phyloP scores from a whole-genome alignment of 495 filamentous ascomycete species.

The Melanomma pulvis-pyrius region DNA sequence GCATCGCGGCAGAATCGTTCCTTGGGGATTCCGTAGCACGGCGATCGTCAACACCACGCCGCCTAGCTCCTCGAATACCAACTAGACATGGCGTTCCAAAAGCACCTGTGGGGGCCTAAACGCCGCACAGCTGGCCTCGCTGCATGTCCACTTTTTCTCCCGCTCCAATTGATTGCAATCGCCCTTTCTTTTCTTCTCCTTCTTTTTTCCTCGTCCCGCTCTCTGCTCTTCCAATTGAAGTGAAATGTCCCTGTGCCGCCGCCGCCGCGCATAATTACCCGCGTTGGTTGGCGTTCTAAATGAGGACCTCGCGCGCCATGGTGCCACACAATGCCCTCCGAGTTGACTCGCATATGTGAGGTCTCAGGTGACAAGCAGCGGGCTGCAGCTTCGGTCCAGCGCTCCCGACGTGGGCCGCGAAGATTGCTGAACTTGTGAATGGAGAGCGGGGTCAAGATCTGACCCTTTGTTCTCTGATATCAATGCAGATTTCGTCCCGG shows the following conservation, averaged over 20 bases:
- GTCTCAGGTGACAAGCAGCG: constrained; percentile 12
- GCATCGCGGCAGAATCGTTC: constrained; percentile 2
- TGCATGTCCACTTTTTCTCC: background rate
- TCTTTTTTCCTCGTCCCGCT: background rate
- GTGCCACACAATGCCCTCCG: background rate
- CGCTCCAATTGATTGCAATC: background rate
- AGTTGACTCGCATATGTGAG: constrained; percentile 6
- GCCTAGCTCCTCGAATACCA: background rate
- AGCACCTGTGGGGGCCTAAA: background rate
- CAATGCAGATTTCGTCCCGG: background rate
- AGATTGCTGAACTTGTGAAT: background rate
- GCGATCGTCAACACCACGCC: background rate
- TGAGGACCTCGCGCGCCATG: constrained; percentile 9
- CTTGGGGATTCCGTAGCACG: constrained; percentile 2
- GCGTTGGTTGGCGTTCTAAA: constrained; percentile 4
- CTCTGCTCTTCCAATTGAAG: background rate
- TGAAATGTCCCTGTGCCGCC: background rate
- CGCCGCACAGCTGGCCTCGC: background rate
- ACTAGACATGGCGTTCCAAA: no score
- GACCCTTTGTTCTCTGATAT: background rate
- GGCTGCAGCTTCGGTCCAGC: constrained; percentile 17
- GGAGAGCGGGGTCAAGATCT: background rate
- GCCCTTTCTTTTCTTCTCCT: background rate
- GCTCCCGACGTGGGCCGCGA: no score
- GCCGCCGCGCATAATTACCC: constrained; percentile 22